Base-by-base conservation (phyloP, 2,329 filamentous ascomycete species). In the Sporothrix schenckii region DNA sequence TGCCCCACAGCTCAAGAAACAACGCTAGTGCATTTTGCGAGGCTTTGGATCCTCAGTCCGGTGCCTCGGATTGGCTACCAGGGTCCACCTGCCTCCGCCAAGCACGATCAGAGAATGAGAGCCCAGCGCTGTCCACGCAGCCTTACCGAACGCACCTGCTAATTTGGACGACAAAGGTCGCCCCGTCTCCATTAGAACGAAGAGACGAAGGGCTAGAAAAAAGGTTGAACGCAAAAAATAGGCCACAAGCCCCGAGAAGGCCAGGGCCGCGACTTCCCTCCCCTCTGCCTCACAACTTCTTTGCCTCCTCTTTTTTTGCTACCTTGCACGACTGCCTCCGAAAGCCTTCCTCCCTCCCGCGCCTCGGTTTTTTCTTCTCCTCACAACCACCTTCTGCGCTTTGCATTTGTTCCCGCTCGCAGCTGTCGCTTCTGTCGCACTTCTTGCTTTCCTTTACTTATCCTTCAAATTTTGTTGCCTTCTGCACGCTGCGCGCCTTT, bases 51-150 rank as follows among this genome's bases (percentile, higher is more conserved):
- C 50, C 58, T 27, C 44, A 68, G 68, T 49, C 68, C 67, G 67
- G 19, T 52, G 67, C 65, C 39, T 69, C 68, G 72, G 72, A 72
- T 72, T 72, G 72, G 72, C 70, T 71, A 53, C 47, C 21, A 44
- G 63, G 66, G 56, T 41, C 72, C 72, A 72, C 72, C 54, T 50
- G 49, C 66, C 47, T 34, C 34, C 34, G 60, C 34, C 60, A 66
- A 66, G 60, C 68, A 58, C 34, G 16, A 54, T 53, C 34, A 27
- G 34, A 49, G 66, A 56, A 58, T 24, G 53, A 61, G 44, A 61
- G 41, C 54, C 69, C 54, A 58, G 50, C 27, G 21, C 50, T 49
- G 65, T 50, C 39, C 65, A 66, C 66, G 53, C 70, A 72, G 70
- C 70, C 70, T 72, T 72, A 72, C 63, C 16, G 39, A 21, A 39